A percentile compares a stretch with the other conserved stretches of the same genome.
These are phyloP conservation scores for Diaporthe eres DNA, from an alignment of 2,329 filamentous ascomycete genomes.

Conservation along the genomic window DNA sequence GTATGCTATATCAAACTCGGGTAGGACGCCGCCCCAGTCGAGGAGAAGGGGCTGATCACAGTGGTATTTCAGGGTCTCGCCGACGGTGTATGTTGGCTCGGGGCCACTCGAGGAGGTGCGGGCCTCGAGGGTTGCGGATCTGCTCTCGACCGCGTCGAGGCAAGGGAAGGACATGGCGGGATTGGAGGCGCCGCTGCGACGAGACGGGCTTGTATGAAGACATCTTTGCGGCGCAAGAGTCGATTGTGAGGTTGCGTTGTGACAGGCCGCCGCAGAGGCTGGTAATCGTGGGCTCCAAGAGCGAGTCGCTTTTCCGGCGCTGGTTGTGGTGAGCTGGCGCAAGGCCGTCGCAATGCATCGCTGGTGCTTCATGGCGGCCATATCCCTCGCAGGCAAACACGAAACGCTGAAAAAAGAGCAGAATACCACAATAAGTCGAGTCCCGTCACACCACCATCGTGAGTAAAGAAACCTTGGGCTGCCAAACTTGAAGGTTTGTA, in stretches of 20 bases:
- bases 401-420: not conserved
- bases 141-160: slow-evolving; percentile 85
- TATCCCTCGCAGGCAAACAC: not conserved
- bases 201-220: slow-evolving; percentile 45
- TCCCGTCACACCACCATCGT: not conserved
- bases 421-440: not conserved
- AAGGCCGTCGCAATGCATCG: slow-evolving; percentile 42
- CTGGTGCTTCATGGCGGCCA: slow-evolving; percentile 44
- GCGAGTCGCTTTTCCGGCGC: not conserved
- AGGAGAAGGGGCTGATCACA: slow-evolving; percentile 82
- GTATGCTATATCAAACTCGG: slow-evolving; percentile 90
- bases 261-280: not conserved
- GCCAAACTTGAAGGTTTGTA: slow-evolving; percentile 9
- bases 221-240: slow-evolving; percentile 19
- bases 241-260: not conserved
- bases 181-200: slow-evolving; percentile 72
- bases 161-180: slow-evolving; percentile 92
- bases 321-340: slow-evolving; percentile 38
- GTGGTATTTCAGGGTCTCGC: slow-evolving; percentile 83
- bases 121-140: slow-evolving; percentile 80
- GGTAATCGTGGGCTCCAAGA: not conserved
- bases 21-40: slow-evolving; percentile 95
- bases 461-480: not conserved
- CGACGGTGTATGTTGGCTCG: slow-evolving; percentile 94
- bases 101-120: slow-evolving; percentile 80